These are phyloP conservation scores for Aphanoascus verrucosus DNA, from an alignment of 2,329 filamentous ascomycete genomes.

Conservation along the genomic window DNA sequence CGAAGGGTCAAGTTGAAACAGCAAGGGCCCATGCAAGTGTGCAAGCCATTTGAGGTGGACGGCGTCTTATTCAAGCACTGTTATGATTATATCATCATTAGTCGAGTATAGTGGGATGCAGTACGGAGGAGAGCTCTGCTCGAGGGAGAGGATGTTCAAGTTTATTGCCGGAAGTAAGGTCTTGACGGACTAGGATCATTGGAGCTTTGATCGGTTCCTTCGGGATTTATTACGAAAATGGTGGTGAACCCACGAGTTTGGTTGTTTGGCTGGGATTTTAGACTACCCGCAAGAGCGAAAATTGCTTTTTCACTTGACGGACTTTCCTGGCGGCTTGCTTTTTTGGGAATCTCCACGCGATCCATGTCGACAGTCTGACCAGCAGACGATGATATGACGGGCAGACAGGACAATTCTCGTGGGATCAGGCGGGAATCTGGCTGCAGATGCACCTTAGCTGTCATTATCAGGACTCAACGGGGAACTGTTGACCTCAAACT, in stretches of 20 bases:
- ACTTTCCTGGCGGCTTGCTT: not conserved
- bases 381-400: not conserved
- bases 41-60: not conserved
- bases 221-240: slow-evolving; percentile 9
- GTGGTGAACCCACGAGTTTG: slow-evolving; percentile 11
- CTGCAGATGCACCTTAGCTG: too few relatives aligned
- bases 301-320: slow-evolving; percentile 7
- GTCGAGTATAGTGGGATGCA: not conserved
- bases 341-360: slow-evolving; percentile 10
- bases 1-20: slow-evolving; percentile 1
- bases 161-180: slow-evolving; percentile 9
- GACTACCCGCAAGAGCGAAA: slow-evolving; percentile 8
- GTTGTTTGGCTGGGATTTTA: slow-evolving; percentile 11
- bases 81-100: slow-evolving; percentile 7
- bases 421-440: not conserved
- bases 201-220: slow-evolving; percentile 3
- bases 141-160: slow-evolving; percentile 5
- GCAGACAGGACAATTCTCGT: not conserved
- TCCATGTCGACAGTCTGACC: not conserved
- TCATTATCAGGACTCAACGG: too few relatives aligned
- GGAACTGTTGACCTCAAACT: too few relatives aligned
- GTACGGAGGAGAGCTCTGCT: not conserved
- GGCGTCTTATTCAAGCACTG: slow-evolving; percentile 1
- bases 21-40: not conserved
- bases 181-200: not conserved